A percentile compares a stretch with the other conserved stretches of the same genome.
These are phyloP conservation scores for Erythrobasidium hasegawianum DNA, from an alignment of 1,284 basidiomycete genomes.

Conservation along the genomic window DNA sequence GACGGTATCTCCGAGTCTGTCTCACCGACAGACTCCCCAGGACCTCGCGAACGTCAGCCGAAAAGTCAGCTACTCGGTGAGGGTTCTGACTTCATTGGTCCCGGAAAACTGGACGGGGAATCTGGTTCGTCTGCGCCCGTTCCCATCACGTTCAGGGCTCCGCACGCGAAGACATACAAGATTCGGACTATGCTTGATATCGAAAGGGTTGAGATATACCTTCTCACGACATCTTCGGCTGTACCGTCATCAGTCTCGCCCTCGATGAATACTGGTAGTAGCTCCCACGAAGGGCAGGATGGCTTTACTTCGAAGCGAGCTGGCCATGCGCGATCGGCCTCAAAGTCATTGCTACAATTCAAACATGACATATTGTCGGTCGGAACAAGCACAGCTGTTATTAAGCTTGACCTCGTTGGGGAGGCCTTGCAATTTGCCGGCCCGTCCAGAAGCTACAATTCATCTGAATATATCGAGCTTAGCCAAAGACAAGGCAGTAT, in stretches of 20 bases:
- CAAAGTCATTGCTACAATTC: background rate
- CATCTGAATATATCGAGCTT: background rate
- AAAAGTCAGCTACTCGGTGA: too few species aligned
- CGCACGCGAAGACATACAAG: too few species aligned
- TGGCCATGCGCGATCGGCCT: background rate
- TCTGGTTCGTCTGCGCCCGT: too few species aligned
- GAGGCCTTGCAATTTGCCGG: too few species aligned
- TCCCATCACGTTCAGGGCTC: too few species aligned
- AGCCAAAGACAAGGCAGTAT: constrained; percentile 2
- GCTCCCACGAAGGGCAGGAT: background rate
- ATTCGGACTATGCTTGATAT: too few species aligned
- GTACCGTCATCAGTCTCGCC: background rate
- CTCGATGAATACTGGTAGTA: too few species aligned
- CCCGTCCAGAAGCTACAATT: too few species aligned
- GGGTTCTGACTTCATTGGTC: too few species aligned
- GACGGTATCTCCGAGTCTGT: background rate
- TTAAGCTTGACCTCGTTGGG: too few species aligned
- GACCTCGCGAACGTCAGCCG: background rate
- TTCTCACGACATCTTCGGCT: background rate
- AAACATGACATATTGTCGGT: background rate
- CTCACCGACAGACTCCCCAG: background rate
- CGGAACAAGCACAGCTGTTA: background rate
- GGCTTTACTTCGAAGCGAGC: background rate
- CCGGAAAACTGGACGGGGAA: too few species aligned
- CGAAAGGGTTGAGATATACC: constrained; percentile 18